Evolutionary conservation across 495 filamentous ascomycete genomes (phyloP).

Genomic region (Lasiosphaeriaceae sp.): DNA sequence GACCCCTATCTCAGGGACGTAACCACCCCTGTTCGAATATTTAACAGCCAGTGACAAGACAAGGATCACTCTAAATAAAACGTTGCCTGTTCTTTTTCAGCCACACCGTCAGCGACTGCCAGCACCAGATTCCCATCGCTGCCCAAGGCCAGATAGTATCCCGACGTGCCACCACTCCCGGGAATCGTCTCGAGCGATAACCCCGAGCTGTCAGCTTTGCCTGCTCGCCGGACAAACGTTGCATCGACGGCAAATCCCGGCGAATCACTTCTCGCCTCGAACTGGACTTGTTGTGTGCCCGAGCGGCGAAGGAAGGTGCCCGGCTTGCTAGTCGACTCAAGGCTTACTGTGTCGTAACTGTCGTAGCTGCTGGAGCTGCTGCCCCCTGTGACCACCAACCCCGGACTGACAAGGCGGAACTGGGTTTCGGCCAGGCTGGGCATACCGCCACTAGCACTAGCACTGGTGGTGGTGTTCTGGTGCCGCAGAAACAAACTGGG

Average conservation of each 20-base stretch:
- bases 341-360: slow-evolving; percentile 10
- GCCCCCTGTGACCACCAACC: slow-evolving; percentile 10
- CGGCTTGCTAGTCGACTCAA: slow-evolving; percentile 21
- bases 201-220: slow-evolving; percentile 8
- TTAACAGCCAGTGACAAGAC: too few species aligned
- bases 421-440: slow-evolving; percentile 13
- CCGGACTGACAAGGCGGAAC: slow-evolving; percentile 17
- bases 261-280: slow-evolving; percentile 4
- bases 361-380: neutral
- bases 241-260: slow-evolving; percentile 10
- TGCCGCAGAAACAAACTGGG: slow-evolving; percentile 3
- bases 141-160: too few species aligned
- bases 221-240: slow-evolving; percentile 14
- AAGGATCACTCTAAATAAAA: too few species aligned
- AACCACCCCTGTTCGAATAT: too few species aligned
- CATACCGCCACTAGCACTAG: neutral
- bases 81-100: too few species aligned
- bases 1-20: neutral
- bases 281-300: slow-evolving; percentile 1
- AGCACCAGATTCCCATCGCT: too few species aligned
- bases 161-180: too few species aligned
- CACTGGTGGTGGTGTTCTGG: too few species aligned
- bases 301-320: slow-evolving; percentile 14
- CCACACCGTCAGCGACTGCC: too few species aligned
- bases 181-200: slow-evolving; percentile 23